Evolutionary conservation across 306 rosid genomes (phyloP).

Genomic region (Heteromeles arbutifolia): DNA sequence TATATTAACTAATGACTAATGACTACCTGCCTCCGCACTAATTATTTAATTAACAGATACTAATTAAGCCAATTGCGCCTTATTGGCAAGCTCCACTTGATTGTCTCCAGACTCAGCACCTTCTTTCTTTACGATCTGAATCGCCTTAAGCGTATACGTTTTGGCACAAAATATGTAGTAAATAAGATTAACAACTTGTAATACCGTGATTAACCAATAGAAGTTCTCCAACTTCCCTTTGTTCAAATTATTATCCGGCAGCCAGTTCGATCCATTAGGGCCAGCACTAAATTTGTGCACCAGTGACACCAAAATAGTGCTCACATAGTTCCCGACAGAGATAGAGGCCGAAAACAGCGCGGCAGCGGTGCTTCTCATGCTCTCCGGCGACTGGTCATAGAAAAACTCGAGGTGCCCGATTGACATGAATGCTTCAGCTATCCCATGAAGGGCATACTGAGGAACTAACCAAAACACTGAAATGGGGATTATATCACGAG

Average conservation of each 20-base stretch:
- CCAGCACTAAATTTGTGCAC: conserved; percentile 58
- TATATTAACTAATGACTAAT: not conserved
- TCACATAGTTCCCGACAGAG: conserved; percentile 58
- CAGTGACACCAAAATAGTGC: conserved; percentile 60
- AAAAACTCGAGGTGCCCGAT: conserved; percentile 89
- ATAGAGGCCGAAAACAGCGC: conserved; percentile 78
- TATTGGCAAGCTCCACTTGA: conserved; percentile 43
- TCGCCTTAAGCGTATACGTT: conserved; percentile 59
- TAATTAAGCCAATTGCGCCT: conserved; percentile 16
- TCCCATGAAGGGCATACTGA: conserved; percentile 80
- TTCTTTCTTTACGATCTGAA: conserved; percentile 43
- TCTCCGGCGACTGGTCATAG: conserved; percentile 89
- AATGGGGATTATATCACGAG: conserved; percentile 48
- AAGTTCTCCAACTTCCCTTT: conserved; percentile 75
- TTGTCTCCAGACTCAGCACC: conserved; percentile 16
- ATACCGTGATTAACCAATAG: conserved; percentile 67
- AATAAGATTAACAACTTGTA: conserved; percentile 53
- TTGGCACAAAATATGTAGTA: conserved; percentile 64
- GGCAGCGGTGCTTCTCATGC: conserved; percentile 87
- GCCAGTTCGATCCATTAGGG: conserved; percentile 80
- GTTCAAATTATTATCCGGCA: conserved; percentile 58
- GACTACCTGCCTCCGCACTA: not conserved
- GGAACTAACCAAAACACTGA: conserved; percentile 86
- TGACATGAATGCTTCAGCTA: conserved; percentile 96
- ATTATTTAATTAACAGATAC: not conserved